These are phyloP conservation scores for Xanthoparmelia taractica DNA, from an alignment of 495 filamentous ascomycete species.

Conservation along the genomic window DNA sequence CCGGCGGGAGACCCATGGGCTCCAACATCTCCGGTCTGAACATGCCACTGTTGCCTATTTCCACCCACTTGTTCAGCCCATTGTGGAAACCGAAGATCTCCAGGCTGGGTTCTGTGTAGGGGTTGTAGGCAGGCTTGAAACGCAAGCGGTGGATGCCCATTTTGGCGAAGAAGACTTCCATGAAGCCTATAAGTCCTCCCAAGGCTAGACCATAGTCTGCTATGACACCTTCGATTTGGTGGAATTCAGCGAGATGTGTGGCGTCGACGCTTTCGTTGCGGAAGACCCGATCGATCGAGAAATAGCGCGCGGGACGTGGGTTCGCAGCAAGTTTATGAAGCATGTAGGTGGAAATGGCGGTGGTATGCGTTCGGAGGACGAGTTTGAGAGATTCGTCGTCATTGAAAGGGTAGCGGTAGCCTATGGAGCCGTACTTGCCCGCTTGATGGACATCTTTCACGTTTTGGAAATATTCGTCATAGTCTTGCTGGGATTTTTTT, in stretches of 20 bases:
- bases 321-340: conserved; percentile 79
- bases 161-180: conserved; percentile 91
- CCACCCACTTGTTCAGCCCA: conserved; percentile 82
- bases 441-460: conserved; percentile 72
- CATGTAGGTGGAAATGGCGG: conserved; percentile 78
- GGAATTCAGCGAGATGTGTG: conserved; percentile 95
- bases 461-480: conserved; percentile 79
- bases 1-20: conserved; percentile 78
- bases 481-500: conserved; percentile 49
- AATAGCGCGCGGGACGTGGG: conserved; percentile 80
- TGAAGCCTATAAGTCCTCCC: conserved; percentile 91
- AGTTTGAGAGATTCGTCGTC: conserved; percentile 81
- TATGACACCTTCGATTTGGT: conserved; percentile 97
- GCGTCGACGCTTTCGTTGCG: conserved; percentile 92
- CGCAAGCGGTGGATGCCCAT: conserved; percentile 84
- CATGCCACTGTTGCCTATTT: conserved; percentile 98
- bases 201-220: conserved; percentile 88
- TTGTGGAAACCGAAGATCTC: conserved; percentile 92
- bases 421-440: conserved; percentile 87
- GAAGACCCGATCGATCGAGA: conserved; percentile 97
- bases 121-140: conserved; percentile 98
- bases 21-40: conserved; percentile 96
- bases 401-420: conserved; percentile 90
- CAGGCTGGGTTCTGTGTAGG: conserved; percentile 96
- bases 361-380: conserved; percentile 93